Base-by-base conservation (phyloP, 169 alveolate species). In the Sarcocystis neurona region DNA sequence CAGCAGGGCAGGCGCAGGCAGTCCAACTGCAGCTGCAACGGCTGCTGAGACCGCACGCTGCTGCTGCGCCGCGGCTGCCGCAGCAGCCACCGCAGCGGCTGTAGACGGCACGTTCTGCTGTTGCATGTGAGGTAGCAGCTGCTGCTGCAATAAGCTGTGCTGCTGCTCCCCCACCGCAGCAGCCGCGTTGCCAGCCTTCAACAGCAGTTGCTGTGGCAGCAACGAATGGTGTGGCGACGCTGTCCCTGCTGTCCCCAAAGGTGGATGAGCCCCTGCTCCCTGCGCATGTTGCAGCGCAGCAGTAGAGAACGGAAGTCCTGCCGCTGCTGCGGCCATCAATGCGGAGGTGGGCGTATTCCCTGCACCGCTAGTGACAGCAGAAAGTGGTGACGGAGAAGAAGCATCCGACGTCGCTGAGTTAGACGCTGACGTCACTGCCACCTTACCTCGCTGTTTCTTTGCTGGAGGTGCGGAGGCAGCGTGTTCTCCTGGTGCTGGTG, bases 11-110 rank as follows among this genome's bases (percentile, higher is more conserved):
- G n/a, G 70, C n/a, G 70, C 46, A 72, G 89, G 56, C 68, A 85
- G 79, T 63, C 85, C 39, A 85, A 85, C 48, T 85, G 90, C 90
- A 72, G 90, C 85, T 85, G 90, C 80, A 85, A 44, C 66, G 53
- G 50, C 84, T 85, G 89, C 68, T 63, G 84, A 10, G 37, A 63
- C 48, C 39, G 89, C 84, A 12, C 84, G 90, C 20, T 50, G 78
- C 30, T 48, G 56, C 43, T 48, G 34, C 20, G 63, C 85, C 43
- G 63, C 63, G 41, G 80, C 85, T 23, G 90, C 63, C 32, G 48
- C 85, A 8, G 86, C 84, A 37, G 43, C 41, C 44, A 34, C 15
- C 39, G 6, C 32, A 6, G 5, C 4, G 34, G 34, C 5, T 2
- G 30, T 6, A 15, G 27, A 4, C 70, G 27, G 70, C 34, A 6